Percentiles rank a stretch among this genome's conserved stretches.
Evolutionary conservation across 305 asterid genomes (phyloP).

Genomic region (Fraxinus latifolia): DNA sequence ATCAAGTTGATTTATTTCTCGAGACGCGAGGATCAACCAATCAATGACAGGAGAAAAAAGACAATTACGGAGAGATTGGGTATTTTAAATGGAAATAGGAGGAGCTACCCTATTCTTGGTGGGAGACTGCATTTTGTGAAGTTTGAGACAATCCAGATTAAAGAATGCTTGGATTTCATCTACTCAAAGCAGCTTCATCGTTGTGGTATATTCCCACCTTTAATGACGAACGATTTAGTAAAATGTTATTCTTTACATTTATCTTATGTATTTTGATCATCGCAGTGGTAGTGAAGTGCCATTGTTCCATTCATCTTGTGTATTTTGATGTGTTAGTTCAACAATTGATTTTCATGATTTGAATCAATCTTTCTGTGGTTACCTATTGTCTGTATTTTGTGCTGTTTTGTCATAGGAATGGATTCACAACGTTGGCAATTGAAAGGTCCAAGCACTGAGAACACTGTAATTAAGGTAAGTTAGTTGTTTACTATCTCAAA

Average conservation of each 20-base stretch:
- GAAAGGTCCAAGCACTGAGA: conserved; percentile 54
- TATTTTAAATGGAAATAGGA: conserved; percentile 56
- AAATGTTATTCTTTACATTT: background rate
- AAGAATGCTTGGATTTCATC: conserved; percentile 91
- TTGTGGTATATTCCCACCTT: conserved; percentile 57
- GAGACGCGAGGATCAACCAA: conserved; percentile 74
- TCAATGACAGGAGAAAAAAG: conserved; percentile 69
- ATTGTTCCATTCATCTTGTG: background rate
- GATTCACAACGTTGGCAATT: conserved; percentile 69
- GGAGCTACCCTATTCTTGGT: conserved; percentile 94
- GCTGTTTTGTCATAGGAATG: conserved; percentile 50
- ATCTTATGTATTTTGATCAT: background rate
- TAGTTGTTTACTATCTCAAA: conserved; percentile 1
- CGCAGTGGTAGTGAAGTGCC: background rate
- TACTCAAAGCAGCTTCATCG: conserved; percentile 94
- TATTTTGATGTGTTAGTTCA: conserved; percentile 4
- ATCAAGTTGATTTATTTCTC: conserved; percentile 93
- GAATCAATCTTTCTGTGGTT: background rate
- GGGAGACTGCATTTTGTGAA: conserved; percentile 97
- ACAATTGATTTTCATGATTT: background rate
- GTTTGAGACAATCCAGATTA: conserved; percentile 83
- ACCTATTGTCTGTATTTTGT: conserved; percentile 22
- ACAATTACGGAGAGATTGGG: conserved; percentile 61
- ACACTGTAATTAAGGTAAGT: conserved; percentile 82
- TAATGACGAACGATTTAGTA: conserved; percentile 8